phyloP scores from a whole-genome alignment of 306 rosid species.

The barrel medic (Medicago truncatula) region DNA sequence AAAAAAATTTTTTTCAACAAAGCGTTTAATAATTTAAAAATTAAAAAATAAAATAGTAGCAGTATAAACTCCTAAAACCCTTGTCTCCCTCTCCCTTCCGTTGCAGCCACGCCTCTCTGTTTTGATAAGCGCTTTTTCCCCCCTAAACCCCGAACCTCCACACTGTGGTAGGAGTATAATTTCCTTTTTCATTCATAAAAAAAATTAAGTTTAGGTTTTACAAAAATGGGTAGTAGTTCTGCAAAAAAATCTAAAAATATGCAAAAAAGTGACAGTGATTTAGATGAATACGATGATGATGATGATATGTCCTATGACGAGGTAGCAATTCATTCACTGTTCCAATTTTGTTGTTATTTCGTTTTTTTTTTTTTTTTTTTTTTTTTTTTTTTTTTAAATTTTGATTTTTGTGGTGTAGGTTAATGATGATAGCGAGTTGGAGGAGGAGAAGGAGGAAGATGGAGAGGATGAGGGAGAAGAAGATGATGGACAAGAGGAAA shows the following conservation, averaged over 20 bases:
- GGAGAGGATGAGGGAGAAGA: conserved; percentile 47
- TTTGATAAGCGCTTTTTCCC: too few relatives aligned
- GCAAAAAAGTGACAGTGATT: conserved; percentile 43
- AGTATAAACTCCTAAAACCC: too few relatives aligned
- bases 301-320: conserved; percentile 44
- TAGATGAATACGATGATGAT: conserved; percentile 44
- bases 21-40: too few relatives aligned
- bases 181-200: background rate
- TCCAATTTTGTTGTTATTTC: background rate
- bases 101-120: too few relatives aligned
- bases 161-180: too few relatives aligned
- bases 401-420: conserved; percentile 40
- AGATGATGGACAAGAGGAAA: conserved; percentile 41
- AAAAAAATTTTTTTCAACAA: too few relatives aligned
- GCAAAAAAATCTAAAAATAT: conserved; percentile 48
- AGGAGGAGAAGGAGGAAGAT: conserved; percentile 15
- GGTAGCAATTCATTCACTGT: conserved; percentile 33
- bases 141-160: too few relatives aligned
- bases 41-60: too few relatives aligned
- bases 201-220: conserved; percentile 16
- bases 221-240: conserved; percentile 49
- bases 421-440: conserved; percentile 38
- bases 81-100: too few relatives aligned
- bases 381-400: conserved; percentile 27
- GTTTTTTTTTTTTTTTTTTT: conserved; percentile 29